Percentiles rank a stretch among this genome's conserved stretches.
Conservation (phyloP, 176 grass and related monocot species). For the Triticum dicoccoides region DNA sequence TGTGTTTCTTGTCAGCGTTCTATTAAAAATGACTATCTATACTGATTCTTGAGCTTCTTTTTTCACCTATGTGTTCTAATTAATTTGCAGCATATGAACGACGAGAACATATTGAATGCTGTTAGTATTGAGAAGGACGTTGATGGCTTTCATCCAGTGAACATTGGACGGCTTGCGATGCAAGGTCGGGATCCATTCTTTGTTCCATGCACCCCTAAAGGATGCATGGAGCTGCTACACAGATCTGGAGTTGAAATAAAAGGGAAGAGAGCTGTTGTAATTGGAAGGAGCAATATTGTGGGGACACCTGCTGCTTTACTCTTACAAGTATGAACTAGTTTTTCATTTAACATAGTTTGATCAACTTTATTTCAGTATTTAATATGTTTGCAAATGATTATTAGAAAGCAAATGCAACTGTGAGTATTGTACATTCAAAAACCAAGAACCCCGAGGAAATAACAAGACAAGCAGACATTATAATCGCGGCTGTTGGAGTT, state of each 20-base stretch:
- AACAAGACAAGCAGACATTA: constrained; percentile 86
- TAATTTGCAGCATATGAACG: constrained; percentile 83
- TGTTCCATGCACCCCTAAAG: constrained; percentile 98
- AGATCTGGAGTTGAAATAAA: constrained; percentile 83
- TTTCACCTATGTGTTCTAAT: background rate
- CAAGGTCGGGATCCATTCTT: constrained; percentile 87
- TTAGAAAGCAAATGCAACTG: constrained; percentile 96
- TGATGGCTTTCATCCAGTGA: constrained; percentile 94
- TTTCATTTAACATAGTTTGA: constrained; percentile 9
- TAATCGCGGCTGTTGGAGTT: constrained; percentile 91
- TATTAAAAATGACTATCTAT: background rate
- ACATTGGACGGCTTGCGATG: constrained; percentile 95
- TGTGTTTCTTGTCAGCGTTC: background rate
- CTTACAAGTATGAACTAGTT: constrained; percentile 61
- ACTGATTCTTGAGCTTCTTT: background rate
- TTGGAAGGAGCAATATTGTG: constrained; percentile 93
- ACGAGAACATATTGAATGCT: constrained; percentile 86
- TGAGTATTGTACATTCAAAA: constrained; percentile 91
- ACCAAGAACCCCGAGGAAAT: constrained; percentile 87
- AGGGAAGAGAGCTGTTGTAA: constrained; percentile 86
- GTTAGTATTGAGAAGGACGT: constrained; percentile 88
- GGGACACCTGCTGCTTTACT: constrained; percentile 87
- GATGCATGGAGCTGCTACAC: constrained; percentile 91
- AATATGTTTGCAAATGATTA: constrained; percentile 10
- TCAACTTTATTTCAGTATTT: constrained; percentile 16